Base-by-base conservation (phyloP, 2,329 filamentous ascomycete genomes). In the Furcasterigmium sp. region DNA sequence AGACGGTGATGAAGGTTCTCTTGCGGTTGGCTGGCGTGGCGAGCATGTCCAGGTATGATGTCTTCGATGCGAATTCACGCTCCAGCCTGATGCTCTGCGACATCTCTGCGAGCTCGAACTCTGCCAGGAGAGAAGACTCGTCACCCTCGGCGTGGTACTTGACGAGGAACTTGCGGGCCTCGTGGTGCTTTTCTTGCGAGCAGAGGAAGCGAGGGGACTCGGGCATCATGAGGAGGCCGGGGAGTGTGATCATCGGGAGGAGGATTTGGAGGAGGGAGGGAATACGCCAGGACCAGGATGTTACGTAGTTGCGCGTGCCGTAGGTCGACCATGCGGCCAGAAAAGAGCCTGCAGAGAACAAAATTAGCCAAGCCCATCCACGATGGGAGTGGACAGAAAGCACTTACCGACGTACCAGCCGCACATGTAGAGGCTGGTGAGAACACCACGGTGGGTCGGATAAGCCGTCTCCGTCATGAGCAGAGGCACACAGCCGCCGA, bases 111-210 rank as follows among this genome's bases (percentile, higher is more conserved):
- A 65, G 70, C 45, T 78, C 71, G 42, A 69, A 66, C 29, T 68
- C 63, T 2, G 77, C 72, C 14, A 67, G 61, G 3, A 62, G 50
- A 43, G 72, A 63, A 17, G 62, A 51, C 8, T 45, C 47, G 44
- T 73, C 62, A 11, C 70, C 72, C 25, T 72, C 68, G 23, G 67
- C 72, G 39, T 79, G 75, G 38, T 72, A 72, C 34, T 72, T 67
- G 9, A 39, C 42, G 8, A 80, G 63, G 2, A 75, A 67, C 1
- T 58, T 48, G 11, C 72, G 57, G 8, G 75, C 76, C 46, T 76
- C 69, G 2, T 73, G 69, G 46, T 49, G 39, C 6, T 49, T 43
- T 2, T 52, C 53, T 14, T 54, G 44, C 19, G 50, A 48, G 20
- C 58, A 50, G 3, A 58, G 42, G 53, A 55, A 58, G 47, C 74